Evolutionary conservation across 2,329 filamentous ascomycete genomes (phyloP), one percentile per base, ranked within the genome.

Genomic region (Thermoascus crustaceus): DNA sequence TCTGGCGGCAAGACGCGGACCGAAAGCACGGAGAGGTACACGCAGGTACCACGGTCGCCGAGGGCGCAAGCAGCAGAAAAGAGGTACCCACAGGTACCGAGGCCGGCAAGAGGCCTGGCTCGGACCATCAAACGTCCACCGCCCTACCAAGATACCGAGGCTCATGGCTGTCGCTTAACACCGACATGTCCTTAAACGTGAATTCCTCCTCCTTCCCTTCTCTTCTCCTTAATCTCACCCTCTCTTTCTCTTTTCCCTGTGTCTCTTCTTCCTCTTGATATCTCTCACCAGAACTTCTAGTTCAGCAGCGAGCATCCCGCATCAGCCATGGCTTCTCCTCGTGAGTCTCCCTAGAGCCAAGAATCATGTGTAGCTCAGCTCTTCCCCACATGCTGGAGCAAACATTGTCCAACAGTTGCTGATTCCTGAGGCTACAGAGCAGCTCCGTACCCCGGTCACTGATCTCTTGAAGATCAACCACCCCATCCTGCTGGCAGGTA

Each of bases 391-490:
- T 45, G 37, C 47, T 61, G 35, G 60, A 43, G 9, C 27, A n/a
- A 25, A 16, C 9, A 14, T 10, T 30, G 10, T 21, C 6, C 8
- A 24, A 24, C 22, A 7, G 7, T 24, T 24, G n/a, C 22, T 24
- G 22, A 24, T 7, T 24, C 35, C 25, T 37, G 22, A 17, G 11
- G 29, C 13, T 16, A 41, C 63, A 89, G 85, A 91, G 71, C 75
- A 85, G 72, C 82, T 98, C 65, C 85, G 85, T 57, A 98, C 91
- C 35, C 80, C 85, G 49, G 73, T 88, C 55, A 98, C 91, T 52
- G 89, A 96, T 76, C 83, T 96, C 47, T 83, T 98, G 68, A 85
- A 86, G 73, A 96, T 98, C 76, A 85, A 94, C 64, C 91, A 98
- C 69, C 91, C 91, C 40, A 73, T 98, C 59, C 72, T 98, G 56